Evolutionary conservation across 371 early-diverging fungal genomes (phyloP), one percentile per base, ranked within the genome.

Genomic region (Syncephalastrum contaminatum): DNA sequence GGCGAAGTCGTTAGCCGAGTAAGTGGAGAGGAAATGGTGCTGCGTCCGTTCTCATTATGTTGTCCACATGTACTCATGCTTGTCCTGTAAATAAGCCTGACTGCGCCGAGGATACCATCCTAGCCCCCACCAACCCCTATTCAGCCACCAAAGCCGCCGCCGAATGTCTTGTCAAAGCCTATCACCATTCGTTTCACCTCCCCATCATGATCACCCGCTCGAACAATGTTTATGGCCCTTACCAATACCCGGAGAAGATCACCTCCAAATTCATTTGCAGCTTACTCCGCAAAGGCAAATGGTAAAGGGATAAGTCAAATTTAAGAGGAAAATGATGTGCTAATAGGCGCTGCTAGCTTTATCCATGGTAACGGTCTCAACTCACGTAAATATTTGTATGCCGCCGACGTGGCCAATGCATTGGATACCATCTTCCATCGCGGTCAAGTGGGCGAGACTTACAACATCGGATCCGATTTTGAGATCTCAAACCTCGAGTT

Each of bases 141-240:
- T 86, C 93, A 5, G 94, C 94, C 1, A 90, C 94, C 6, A 94
- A 94, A 65, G 94, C 93, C 14, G 92, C 93, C 1, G 94, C 93
- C 4, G 94, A 94, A 67, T 86, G 86, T 51, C 74, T 94, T 18
- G 91, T 87, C 5, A 83, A 83, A 53, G 90, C 93, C 0, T 94
- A 94, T 63, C 72, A 86, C 58, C 90, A 84, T 65, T 90, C 91
- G 1, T 94, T 92, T 66, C 82, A 87, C 5, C 59, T 92, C 4
- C 94, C 94, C 18, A 80, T 85, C 36, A 87, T 92, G 72, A 91
- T 92, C 63, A 91, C 91, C 5, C 80, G 94, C 14, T 85, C 88
- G 54, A 92, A 92, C 65, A 94, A 94, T 62, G 84, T 94, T 7
- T 94, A 89, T 62, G 94, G 94, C 0, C 92, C 93, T 4, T 81